Evolutionary conservation across 2,329 filamentous ascomycete genomes (phyloP).

Genomic region (Epichloe glyceriae): DNA sequence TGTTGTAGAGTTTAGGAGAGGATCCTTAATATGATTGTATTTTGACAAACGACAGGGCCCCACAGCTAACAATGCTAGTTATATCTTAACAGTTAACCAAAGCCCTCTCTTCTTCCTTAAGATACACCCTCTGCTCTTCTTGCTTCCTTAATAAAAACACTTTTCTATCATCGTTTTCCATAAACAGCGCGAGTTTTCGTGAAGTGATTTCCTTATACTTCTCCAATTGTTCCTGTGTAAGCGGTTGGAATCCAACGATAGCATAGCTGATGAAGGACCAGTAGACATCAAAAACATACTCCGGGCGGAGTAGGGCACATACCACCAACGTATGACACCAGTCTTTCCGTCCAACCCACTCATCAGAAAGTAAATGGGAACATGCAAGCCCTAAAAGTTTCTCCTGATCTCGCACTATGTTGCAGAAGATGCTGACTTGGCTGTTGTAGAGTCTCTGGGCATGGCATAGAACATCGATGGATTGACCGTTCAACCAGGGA

Average conservation of each 20-base stretch:
- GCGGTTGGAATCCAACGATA: not conserved
- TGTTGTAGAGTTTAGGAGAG: too few species aligned
- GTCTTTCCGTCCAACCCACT: not conserved
- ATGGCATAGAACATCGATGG: not conserved
- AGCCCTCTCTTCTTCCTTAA: not conserved
- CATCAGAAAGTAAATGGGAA: not conserved
- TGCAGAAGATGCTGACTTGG: not conserved
- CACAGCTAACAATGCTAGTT: not conserved
- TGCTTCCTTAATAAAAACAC: not conserved
- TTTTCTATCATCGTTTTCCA: not conserved
- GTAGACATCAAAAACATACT: not conserved
- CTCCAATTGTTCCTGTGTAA: not conserved
- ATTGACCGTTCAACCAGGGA: constrained; percentile 2
- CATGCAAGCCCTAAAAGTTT: not conserved
- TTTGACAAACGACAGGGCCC: not conserved
- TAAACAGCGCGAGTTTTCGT: not conserved
- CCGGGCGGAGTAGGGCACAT: not conserved
- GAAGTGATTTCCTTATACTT: not conserved
- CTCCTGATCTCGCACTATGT: not conserved
- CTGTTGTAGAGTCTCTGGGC: not conserved
- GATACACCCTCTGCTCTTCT: not conserved
- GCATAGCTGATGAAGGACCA: not conserved
- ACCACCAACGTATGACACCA: not conserved
- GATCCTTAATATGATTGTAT: not conserved
- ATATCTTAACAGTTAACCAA: not conserved